Evolutionary conservation across 2,329 filamentous ascomycete genomes (phyloP).

Genomic region (Pseudogymnoascus sp.): DNA sequence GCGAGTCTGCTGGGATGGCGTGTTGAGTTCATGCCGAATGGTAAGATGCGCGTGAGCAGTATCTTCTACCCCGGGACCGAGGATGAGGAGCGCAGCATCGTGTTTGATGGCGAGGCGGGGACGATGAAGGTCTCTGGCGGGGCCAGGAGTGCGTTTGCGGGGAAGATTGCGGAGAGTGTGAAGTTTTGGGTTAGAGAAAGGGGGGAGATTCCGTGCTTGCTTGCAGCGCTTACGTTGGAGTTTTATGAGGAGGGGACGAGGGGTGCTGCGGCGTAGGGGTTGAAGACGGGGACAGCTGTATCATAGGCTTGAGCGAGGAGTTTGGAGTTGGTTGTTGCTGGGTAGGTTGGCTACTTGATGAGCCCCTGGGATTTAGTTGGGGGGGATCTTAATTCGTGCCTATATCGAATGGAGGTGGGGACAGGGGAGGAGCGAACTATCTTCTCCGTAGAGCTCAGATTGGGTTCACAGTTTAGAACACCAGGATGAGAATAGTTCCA

Average conservation of each 20-base stretch:
- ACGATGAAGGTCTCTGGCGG: constrained; percentile 98
- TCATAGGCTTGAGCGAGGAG: constrained; percentile 2
- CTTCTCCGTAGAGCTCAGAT: neutral
- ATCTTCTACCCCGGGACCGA: constrained; percentile 68
- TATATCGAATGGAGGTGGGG: neutral
- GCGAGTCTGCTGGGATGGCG: constrained; percentile 90
- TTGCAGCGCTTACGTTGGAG: constrained; percentile 84
- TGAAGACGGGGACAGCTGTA: neutral
- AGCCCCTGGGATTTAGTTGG: neutral
- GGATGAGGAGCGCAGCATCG: constrained; percentile 58
- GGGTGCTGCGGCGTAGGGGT: constrained; percentile 24
- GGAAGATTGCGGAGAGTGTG: constrained; percentile 77
- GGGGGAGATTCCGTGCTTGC: constrained; percentile 87
- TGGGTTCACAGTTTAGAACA: neutral
- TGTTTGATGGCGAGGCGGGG: constrained; percentile 88
- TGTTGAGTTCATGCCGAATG: constrained; percentile 93
- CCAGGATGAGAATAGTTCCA: neutral
- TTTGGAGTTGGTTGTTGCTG: constrained; percentile 1
- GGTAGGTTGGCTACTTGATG: neutral
- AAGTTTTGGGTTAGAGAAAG: constrained; percentile 94
- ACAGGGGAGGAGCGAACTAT: neutral
- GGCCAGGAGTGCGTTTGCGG: constrained; percentile 76
- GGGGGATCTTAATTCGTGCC: neutral
- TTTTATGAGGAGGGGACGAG: constrained; percentile 65
- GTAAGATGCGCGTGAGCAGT: constrained; percentile 83